Evolutionary conservation across 495 filamentous ascomycete species (phyloP), one percentile per base, ranked within the genome.

Genomic region (Lasiosphaeria hispida): DNA sequence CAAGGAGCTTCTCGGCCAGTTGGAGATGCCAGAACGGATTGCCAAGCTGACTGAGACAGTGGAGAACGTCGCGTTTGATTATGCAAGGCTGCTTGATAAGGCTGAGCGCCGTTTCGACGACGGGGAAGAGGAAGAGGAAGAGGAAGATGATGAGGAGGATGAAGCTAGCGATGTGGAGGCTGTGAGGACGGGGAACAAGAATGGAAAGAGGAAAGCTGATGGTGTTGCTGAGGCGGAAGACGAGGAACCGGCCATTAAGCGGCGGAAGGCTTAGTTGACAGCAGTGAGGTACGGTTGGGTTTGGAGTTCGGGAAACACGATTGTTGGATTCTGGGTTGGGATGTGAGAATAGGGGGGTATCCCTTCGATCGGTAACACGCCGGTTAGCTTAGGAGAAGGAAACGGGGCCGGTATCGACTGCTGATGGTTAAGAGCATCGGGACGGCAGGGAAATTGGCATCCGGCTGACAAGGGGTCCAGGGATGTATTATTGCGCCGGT

Each of bases 1-100:
- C 65, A 77, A 80, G 48, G 87, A 95, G 63, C 70, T 82, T 47
- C 80, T 99, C 10, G 83, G 83, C 15, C 90, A 97, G 76, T 61
- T 97, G 39, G 90, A 96, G 61, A 70, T 82, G 23, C 69, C 69
- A 5, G 93, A 96, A 55, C 83, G 91, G 18, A 83, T 91, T 10
- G 80, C 90, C 63, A 93, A 91, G 73, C 76, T 97, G 17, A 87
- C 92, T 62, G 85, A 91, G 63, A 88, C 87, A 10, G 79, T 92
- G 8, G 76, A 77, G 2, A 84, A 83, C 59, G 86, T 96, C n/a
- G 86, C 90, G 69, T 88, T 87, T 52, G 92, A 94, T 33, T 97
- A 94, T 72, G 83, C 84, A 34, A 74, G 83, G 40, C 71, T 94
- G 35, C 72, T 97, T 55, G 71, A 58, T 45, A 68, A 53, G 70